These are phyloP conservation scores for Lactarius quietus DNA, from an alignment of 768 basidiomycete species.

Conservation along the genomic window DNA sequence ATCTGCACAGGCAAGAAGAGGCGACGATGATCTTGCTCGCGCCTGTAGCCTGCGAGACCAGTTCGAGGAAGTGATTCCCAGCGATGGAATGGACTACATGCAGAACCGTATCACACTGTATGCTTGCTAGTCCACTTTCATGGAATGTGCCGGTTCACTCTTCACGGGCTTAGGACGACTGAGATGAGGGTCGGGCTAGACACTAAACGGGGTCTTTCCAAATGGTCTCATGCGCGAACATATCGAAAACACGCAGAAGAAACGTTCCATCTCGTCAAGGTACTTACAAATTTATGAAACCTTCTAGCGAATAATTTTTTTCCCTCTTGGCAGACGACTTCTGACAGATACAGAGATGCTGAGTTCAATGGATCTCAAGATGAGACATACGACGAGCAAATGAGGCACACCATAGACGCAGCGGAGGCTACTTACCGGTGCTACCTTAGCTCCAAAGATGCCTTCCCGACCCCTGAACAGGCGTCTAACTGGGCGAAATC, in stretches of 20 bases:
- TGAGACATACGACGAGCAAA: background rate
- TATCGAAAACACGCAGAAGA: conserved; percentile 13
- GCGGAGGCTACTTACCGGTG: conserved; percentile 12
- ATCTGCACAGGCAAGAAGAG: conserved; percentile 2
- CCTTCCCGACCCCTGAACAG: conserved; percentile 9
- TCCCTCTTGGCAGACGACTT: background rate
- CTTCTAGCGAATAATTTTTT: background rate
- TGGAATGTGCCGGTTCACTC: background rate
- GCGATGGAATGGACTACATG: background rate
- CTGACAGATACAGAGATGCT: conserved; percentile 8
- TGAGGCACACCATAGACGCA: background rate
- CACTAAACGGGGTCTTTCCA: conserved; percentile 1
- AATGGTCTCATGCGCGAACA: background rate
- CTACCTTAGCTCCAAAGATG: conserved; percentile 6
- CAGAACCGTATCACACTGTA: conserved; percentile 12
- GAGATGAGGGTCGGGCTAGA: background rate
- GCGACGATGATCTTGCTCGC: background rate
- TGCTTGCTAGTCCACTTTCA: background rate
- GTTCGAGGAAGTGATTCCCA: conserved; percentile 1
- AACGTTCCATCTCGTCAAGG: conserved; percentile 7
- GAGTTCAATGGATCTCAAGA: background rate
- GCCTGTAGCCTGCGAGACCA: conserved; percentile 9
- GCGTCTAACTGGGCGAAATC: background rate
- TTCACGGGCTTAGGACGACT: background rate
- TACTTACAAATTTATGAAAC: background rate